phyloP scores from a whole-genome alignment of 1,284 basidiomycete genomes.

The Omphalotus olearius region DNA sequence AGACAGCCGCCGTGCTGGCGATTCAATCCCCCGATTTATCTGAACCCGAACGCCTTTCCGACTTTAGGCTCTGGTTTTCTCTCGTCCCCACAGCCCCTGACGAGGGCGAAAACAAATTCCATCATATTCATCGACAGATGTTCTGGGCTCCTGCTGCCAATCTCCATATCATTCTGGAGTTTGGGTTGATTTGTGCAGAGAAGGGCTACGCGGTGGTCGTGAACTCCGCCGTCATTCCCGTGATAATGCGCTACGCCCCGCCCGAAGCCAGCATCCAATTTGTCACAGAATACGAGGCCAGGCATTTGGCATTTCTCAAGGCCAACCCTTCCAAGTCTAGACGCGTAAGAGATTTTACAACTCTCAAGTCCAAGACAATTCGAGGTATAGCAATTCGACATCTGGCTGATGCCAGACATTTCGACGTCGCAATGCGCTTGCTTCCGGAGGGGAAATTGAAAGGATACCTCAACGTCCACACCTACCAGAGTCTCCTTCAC shows the following conservation, averaged over 20 bases:
- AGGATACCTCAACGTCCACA: not conserved
- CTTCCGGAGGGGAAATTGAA: conserved; percentile 20
- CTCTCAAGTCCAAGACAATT: conserved; percentile 7
- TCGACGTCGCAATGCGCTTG: conserved; percentile 30
- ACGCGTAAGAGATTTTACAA: not conserved
- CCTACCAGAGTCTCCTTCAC: not conserved
- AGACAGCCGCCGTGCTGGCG: conserved; percentile 21
- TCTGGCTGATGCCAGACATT: conserved; percentile 23
- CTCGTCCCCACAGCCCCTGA: conserved; percentile 23
- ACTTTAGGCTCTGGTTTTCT: conserved; percentile 29
- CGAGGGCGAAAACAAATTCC: conserved; percentile 10
- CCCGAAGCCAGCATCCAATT: conserved; percentile 23
- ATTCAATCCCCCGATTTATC: conserved; percentile 13
- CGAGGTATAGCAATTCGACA: conserved; percentile 16
- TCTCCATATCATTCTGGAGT: conserved; percentile 23
- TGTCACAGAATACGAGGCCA: conserved; percentile 25
- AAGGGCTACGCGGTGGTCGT: conserved; percentile 30
- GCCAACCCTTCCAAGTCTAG: not conserved
- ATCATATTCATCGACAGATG: conserved; percentile 20
- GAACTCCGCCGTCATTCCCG: conserved; percentile 20
- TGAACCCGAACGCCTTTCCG: conserved; percentile 10
- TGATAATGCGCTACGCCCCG: conserved; percentile 27
- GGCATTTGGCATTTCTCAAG: conserved; percentile 18
- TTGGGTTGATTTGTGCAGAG: conserved; percentile 25
- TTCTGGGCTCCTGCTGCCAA: conserved; percentile 22